Conservation (phyloP, 768 basidiomycete species). For the Auricularia cornea region DNA sequence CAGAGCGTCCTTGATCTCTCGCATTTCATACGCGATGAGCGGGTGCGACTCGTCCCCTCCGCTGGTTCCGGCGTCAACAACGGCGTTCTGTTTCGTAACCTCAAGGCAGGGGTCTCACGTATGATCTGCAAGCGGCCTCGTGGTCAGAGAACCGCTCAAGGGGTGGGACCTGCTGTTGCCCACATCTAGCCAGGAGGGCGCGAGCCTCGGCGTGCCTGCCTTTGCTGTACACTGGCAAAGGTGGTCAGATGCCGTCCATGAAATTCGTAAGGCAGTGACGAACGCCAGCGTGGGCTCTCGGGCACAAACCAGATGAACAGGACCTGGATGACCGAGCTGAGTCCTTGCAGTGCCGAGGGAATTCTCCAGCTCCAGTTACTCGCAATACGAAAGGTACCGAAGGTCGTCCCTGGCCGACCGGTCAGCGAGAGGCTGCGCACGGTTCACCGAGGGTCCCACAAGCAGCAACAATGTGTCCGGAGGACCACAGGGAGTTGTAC, state of each 20-base stretch:
- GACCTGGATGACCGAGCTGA: conserved; percentile 23
- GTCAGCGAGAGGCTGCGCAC: conserved; percentile 8
- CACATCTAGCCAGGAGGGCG: conserved; percentile 18
- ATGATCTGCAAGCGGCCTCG: neutral
- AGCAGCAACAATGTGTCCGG: conserved; percentile 40
- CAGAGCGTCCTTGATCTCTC: conserved; percentile 23
- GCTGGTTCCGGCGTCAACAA: neutral
- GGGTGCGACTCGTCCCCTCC: conserved; percentile 1
- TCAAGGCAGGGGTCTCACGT: neutral
- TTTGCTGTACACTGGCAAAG: conserved; percentile 19
- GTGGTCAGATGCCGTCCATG: neutral
- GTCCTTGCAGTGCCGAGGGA: conserved; percentile 23
- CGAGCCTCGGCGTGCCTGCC: conserved; percentile 27
- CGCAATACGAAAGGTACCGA: conserved; percentile 53
- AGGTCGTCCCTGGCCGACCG: conserved; percentile 34
- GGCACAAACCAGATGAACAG: conserved; percentile 27
- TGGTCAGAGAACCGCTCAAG: neutral
- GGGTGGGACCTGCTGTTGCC: too few relatives aligned
- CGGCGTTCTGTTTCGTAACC: neutral
- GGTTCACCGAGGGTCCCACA: conserved; percentile 18
- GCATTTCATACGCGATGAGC: conserved; percentile 13
- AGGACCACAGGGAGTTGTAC: conserved; percentile 55
- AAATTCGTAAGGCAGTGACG: neutral
- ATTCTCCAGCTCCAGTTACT: conserved; percentile 30
- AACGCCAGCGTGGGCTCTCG: conserved; percentile 30